Evolutionary conservation across 768 basidiomycete genomes (phyloP).

Genomic region (Collybia mongolica): DNA sequence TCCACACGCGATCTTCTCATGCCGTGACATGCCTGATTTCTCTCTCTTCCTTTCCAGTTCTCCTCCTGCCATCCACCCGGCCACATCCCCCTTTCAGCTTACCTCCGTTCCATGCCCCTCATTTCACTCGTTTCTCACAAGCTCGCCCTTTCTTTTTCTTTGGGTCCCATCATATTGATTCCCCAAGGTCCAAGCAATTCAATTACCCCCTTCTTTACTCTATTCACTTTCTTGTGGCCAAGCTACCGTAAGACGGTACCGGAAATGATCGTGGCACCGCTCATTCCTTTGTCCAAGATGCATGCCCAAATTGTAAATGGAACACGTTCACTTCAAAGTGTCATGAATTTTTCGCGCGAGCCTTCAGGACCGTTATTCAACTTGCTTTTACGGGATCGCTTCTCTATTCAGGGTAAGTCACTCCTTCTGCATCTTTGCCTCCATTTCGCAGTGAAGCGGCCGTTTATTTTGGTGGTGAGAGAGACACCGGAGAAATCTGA

Average conservation of each 20-base stretch:
- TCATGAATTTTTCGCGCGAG: constrained; percentile 1
- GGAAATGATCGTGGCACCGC: constrained; percentile 37
- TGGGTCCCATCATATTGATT: constrained; percentile 10
- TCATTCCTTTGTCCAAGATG: constrained; percentile 10
- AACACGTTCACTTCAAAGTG: constrained; percentile 9
- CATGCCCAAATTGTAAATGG: background rate
- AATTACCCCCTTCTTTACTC: constrained; percentile 10
- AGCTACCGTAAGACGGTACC: constrained; percentile 11
- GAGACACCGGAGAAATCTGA: constrained; percentile 15
- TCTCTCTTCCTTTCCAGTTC: constrained; percentile 1
- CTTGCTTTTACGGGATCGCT: constrained; percentile 9
- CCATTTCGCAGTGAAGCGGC: constrained; percentile 10
- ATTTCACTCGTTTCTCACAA: constrained; percentile 16
- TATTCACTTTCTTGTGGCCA: constrained; percentile 2
- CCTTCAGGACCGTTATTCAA: background rate
- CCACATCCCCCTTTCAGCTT: constrained; percentile 15
- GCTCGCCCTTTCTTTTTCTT: constrained; percentile 8
- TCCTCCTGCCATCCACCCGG: background rate
- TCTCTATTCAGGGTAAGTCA: constrained; percentile 11
- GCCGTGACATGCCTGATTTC: constrained; percentile 32
- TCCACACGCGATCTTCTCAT: constrained; percentile 31
- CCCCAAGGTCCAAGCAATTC: constrained; percentile 5
- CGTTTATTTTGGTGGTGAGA: constrained; percentile 7
- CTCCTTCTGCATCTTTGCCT: constrained; percentile 7
- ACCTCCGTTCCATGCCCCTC: constrained; percentile 7